Base-by-base conservation (phyloP, 495 filamentous ascomycete genomes). In the Penicillium waksmanii region DNA sequence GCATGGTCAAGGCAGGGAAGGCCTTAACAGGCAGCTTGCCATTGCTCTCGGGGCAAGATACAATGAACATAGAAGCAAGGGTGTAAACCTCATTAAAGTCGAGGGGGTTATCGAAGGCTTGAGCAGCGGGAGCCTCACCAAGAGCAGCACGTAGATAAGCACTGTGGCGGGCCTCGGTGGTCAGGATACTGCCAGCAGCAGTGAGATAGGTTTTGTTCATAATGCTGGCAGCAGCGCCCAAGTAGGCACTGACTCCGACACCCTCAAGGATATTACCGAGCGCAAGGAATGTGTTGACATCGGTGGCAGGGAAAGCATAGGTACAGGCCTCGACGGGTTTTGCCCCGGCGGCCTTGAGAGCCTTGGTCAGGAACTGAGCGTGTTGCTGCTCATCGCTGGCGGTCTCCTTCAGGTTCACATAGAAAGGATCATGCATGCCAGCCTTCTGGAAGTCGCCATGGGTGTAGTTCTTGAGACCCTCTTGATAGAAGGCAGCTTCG, bases 101-200 rank as follows among this genome's bases (percentile, higher is more conserved):
- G n/a, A 88, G 75, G 6, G 85, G 83, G 5, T 74, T 74, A 40
- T 87, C 86, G 66, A 87, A 85, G 1, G 84, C 70, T 48, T 83
- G 77, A 6, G 85, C 72, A 56, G 83, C 82, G 5, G 86, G 82
- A 19, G 66, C 66, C 48, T 82, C 66, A 7, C 74, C 68, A 8
- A 80, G 72, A 3, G 77, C 69, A 35, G 74, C 73, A 46, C 86
- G 84, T 51, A 88, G 75, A 66, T 82, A 84, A 6, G 85, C 73
- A 27, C 75, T 82, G 73, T 88, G 86, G 7, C 86, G 80, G 38
- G 83, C 78, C 61, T 89, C 86, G 25, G 85, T 74, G 43, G 86
- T 84, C 33, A 87, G 69, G 62, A 89, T 89, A 38, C 80, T 80
- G 33, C 79, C 85, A 8, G 86, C 86, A 3, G 80, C 84, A n/a